Conservation (phyloP, 2,329 filamentous ascomycete genomes). For the Ceratocystis smalleyi region DNA sequence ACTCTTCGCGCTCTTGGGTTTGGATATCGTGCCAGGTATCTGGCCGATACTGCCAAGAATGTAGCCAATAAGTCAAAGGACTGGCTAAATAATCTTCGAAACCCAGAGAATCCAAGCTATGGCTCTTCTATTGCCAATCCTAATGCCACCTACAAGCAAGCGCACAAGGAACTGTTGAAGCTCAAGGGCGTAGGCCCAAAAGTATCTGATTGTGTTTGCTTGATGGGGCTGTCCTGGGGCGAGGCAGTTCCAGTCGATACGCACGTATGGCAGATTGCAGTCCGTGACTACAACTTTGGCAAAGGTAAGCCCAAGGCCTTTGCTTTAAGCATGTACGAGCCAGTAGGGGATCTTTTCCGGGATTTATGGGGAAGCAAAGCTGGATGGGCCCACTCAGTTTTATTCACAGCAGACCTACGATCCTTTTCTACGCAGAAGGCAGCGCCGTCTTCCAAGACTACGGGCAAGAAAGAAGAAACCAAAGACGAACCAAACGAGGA, state of each 20-base stretch:
- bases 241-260: constrained; percentile 94
- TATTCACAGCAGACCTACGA: constrained; percentile 85
- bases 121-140: constrained; percentile 21
- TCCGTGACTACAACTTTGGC: constrained; percentile 86
- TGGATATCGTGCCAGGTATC: constrained; percentile 86
- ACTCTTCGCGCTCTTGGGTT: constrained; percentile 75
- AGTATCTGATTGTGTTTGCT: constrained; percentile 87
- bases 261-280: constrained; percentile 96
- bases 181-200: constrained; percentile 89
- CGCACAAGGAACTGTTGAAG: constrained; percentile 63
- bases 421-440: constrained; percentile 55
- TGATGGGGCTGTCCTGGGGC: constrained; percentile 93
- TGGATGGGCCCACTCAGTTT: constrained; percentile 92
- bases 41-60: constrained; percentile 68
- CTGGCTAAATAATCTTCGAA: constrained; percentile 67
- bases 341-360: constrained; percentile 79
- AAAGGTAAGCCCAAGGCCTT: constrained; percentile 72
- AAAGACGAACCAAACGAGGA: constrained; percentile 18
- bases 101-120: constrained; percentile 54
- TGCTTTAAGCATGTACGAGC: constrained; percentile 76
- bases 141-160: constrained; percentile 53
- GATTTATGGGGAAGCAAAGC: constrained; percentile 82
- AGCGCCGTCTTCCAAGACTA: constrained; percentile 9
- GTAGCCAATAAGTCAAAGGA: constrained; percentile 51
- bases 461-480: constrained; percentile 19